Evolutionary conservation across 129 eudicot species (phyloP), one percentile per base, ranked within the genome.

Genomic region (Logfia minima): DNA sequence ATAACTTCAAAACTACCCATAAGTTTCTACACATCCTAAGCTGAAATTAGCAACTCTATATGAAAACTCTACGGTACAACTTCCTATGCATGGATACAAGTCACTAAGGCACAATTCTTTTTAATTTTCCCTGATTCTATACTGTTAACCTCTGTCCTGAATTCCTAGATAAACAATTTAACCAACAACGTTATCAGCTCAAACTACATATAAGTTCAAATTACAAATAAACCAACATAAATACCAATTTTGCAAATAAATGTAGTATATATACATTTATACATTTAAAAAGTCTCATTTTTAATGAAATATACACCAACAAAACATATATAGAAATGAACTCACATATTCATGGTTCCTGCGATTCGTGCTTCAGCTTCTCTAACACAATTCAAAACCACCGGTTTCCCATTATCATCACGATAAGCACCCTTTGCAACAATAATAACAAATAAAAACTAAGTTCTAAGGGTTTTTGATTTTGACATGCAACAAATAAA

Each of bases 381-480:
- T 64, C 98, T 77, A 52, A 94, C 98, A 70, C 97, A 94, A 72
- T 89, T 96, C 16, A 91, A 80, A 11, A 94, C 98, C n/a, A 94
- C 96, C 23, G 98, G 98, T 71, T 91, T 89, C 72, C 97, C 97
- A 23, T 94, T 85, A 83, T 94, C 97, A 77, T 94, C 97, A 26
- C 98, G 88, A 79, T 94, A 91, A 19, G 98, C 98, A 52, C 98
- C 98, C 98, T 93, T 34, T n/a, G 6, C 71, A 66, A 48, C 22
- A 66, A 17, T 1, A 67, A 67, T 6, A 37, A 45, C 18, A 11
- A 48, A 4, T 14, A 39, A 13, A 43, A 14, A 48, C 1, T 14
- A 48, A 13, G n/a, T 13, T 48, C 5, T 18, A 16, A 22, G 21
- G 63, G 29, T 43, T 53, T 19, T 6, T 9, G 1, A 13, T 48